phyloP scores from a whole-genome alignment of 208 protist species.

The Trypanosoma melophagium region DNA sequence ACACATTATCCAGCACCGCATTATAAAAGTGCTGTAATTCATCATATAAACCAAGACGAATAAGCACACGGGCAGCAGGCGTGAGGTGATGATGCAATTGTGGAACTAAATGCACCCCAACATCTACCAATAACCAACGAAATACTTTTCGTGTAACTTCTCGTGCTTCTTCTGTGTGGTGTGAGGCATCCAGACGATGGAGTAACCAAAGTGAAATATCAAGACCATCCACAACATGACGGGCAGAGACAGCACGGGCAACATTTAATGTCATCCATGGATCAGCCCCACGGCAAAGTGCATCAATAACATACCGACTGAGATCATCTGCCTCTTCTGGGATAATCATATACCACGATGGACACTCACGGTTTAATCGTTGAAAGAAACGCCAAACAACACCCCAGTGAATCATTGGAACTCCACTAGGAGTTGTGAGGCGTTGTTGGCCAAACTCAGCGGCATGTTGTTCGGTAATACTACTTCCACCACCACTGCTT shows the following conservation, averaged over 20 bases:
- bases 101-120: conserved; percentile 78
- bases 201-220: conserved; percentile 81
- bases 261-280: conserved; percentile 85
- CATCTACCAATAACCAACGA: conserved; percentile 78
- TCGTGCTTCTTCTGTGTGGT: conserved; percentile 69
- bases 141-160: conserved; percentile 74
- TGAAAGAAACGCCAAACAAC: conserved; percentile 79
- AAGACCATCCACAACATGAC: conserved; percentile 78
- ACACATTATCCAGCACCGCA: conserved; percentile 77
- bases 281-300: conserved; percentile 72
- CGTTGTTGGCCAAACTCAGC: neutral
- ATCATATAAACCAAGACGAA: conserved; percentile 63
- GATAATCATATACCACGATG: conserved; percentile 52
- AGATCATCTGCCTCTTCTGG: conserved; percentile 65
- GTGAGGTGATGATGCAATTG: conserved; percentile 71
- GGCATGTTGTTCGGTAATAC: neutral
- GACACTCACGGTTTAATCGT: conserved; percentile 71
- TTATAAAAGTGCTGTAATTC: conserved; percentile 79
- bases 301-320: conserved; percentile 57
- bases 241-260: conserved; percentile 47
- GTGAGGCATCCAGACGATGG: conserved; percentile 68
- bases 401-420: conserved; percentile 86
- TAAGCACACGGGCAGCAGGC: conserved; percentile 65
- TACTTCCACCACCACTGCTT: neutral
- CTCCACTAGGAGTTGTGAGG: conserved; percentile 1